phyloP scores from a whole-genome alignment of 2,329 filamentous ascomycete species.

The Ophiostoma pallidulum region DNA sequence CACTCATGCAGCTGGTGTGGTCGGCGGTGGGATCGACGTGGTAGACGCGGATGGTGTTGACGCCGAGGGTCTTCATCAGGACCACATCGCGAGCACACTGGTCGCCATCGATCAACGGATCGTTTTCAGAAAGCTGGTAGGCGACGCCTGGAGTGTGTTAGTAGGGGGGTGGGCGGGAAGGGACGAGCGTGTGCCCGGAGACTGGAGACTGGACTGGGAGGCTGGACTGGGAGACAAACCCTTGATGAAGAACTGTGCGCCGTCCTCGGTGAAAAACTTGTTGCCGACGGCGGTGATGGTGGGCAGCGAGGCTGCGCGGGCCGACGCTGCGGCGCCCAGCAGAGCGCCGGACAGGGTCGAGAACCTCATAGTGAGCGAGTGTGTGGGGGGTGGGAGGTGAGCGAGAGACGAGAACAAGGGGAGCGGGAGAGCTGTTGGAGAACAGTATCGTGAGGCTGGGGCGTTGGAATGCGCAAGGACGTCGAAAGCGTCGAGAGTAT shows the following conservation, averaged over 20 bases:
- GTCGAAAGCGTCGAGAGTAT: not conserved
- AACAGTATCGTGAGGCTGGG: not conserved
- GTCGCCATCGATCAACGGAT: constrained; percentile 64
- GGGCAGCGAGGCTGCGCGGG: constrained; percentile 25
- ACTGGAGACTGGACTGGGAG: too few species aligned
- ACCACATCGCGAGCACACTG: constrained; percentile 69
- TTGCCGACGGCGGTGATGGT: constrained; percentile 53
- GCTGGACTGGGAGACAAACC: constrained; percentile 50
- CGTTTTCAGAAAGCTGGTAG: constrained; percentile 55
- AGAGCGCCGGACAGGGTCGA: constrained; percentile 27
- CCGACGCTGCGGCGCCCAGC: constrained; percentile 21
- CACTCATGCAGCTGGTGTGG: constrained; percentile 72
- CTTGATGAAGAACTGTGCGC: constrained; percentile 76
- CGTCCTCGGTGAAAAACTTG: constrained; percentile 79
- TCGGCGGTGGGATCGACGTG: constrained; percentile 65
- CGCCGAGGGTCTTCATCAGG: constrained; percentile 70
- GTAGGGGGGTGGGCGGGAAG: not conserved
- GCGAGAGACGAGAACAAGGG: not conserved
- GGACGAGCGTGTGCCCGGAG: too few species aligned
- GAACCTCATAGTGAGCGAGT: constrained; percentile 28
- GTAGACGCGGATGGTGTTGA: constrained; percentile 81
- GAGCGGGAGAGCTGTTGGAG: not conserved
- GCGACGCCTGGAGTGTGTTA: constrained; percentile 51
- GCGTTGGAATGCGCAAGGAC: too few species aligned
- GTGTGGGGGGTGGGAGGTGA: not conserved